A percentile compares a stretch with the other conserved stretches of the same genome.
Evolutionary conservation across 257 asterid genomes (phyloP).

Genomic region (Lithospermum erythrorhizon): DNA sequence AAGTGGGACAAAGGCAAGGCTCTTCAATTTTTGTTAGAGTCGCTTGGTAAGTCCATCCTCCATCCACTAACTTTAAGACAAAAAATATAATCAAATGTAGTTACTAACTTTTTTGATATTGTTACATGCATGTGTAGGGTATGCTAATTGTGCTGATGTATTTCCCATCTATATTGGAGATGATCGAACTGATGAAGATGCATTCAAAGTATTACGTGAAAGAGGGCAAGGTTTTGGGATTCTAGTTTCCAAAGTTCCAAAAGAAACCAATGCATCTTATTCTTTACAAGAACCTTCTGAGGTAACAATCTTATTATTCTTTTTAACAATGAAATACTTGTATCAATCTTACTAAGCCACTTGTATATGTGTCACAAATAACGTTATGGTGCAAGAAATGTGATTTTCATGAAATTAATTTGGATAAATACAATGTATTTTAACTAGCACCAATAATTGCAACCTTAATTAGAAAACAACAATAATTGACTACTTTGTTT

Average conservation of each 20-base stretch:
- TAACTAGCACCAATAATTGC: not conserved
- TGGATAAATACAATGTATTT: too few species aligned
- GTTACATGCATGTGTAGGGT: constrained; percentile 22
- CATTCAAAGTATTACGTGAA: constrained; percentile 69
- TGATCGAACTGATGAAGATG: constrained; percentile 89
- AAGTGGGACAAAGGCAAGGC: constrained; percentile 99
- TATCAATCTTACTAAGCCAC: too few species aligned
- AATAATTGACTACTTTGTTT: not conserved
- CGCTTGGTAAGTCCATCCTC: constrained; percentile 56
- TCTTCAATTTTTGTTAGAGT: constrained; percentile 72
- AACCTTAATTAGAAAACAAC: too few species aligned
- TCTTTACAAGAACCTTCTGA: constrained; percentile 71
- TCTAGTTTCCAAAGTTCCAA: constrained; percentile 73
- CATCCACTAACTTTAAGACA: not conserved
- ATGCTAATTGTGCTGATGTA: constrained; percentile 49
- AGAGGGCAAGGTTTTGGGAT: constrained; percentile 89
- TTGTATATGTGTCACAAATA: constrained; percentile 54
- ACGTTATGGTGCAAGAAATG: constrained; percentile 73
- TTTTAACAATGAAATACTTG: too few species aligned
- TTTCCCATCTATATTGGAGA: constrained; percentile 88
- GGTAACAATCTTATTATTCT: too few species aligned
- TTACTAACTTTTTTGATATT: not conserved
- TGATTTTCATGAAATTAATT: constrained; percentile 50
- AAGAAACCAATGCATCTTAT: constrained; percentile 74
- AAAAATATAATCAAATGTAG: not conserved